Percentiles rank a stretch among this genome's conserved stretches.
phyloP scores from a whole-genome alignment of 805 yeast genomes.

The Candida morakotiae region DNA sequence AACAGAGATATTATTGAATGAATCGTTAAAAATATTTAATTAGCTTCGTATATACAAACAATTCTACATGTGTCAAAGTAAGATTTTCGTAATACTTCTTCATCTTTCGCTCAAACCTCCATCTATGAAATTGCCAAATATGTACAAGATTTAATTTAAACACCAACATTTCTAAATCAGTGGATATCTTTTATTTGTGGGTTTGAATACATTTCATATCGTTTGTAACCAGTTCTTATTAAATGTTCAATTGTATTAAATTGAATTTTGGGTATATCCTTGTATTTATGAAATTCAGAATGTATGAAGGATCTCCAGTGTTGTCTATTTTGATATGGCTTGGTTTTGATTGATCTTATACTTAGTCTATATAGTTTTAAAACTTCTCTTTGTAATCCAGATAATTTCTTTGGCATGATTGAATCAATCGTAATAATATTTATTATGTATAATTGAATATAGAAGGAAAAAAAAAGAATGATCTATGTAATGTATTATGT shows the following conservation, averaged over 20 bases:
- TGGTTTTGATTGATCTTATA: constrained; percentile 40
- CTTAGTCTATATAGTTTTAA: constrained; percentile 47
- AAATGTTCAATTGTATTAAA: constrained; percentile 84
- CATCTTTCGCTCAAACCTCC: no score
- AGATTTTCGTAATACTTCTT: no score
- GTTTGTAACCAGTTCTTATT: constrained; percentile 67
- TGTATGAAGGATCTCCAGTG: constrained; percentile 46
- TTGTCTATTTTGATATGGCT: constrained; percentile 43
- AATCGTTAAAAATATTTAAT: constrained; percentile 38
- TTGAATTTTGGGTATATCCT: constrained; percentile 64
- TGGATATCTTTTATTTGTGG: constrained; percentile 68
- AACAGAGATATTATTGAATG: constrained; percentile 64
- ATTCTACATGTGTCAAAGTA: no score
- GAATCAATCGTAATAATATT: no score
- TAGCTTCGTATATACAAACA: no score
- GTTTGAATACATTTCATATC: constrained; percentile 67
- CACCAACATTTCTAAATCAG: constrained; percentile 8
- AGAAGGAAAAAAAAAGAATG: no score
- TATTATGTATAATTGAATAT: no score
- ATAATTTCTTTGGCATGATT: constrained; percentile 35
- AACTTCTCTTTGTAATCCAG: constrained; percentile 46
- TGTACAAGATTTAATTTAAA: no score
- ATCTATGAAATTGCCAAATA: no score
- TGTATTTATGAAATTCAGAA: constrained; percentile 59
- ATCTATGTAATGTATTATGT: no score